Base-by-base conservation (phyloP, 495 filamentous ascomycete genomes). In the Xylaria castorea region DNA sequence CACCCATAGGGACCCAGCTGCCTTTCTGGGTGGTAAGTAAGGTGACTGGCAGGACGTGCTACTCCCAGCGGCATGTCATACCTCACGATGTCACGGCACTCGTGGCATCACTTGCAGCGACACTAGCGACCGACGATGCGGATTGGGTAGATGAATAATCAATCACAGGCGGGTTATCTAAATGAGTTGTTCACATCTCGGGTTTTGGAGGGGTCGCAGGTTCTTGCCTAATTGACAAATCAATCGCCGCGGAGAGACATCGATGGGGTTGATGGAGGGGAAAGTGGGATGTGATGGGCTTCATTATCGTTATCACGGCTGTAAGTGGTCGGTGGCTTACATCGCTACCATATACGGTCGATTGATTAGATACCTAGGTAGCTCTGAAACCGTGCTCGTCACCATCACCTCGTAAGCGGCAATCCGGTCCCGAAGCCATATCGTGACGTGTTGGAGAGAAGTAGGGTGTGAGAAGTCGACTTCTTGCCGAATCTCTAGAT, bases 201-300 rank as follows among this genome's bases (percentile, higher is more conserved):
- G 65, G 65, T 25, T 57, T 68, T 57, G 65, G 65, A 55, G 65
- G 32, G 30, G 50, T 57, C 65, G 65, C 65, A 68, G 30, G 48
- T 3, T 68, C 48, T 42, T 68, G 65, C 65, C 65, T 68, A 44
- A 68, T 68, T 68, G 65, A 68, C 65, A 57, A 68, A 68, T 68
- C 48, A 68, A 68, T 68, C 48, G 65, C 34, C 34, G 32, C 57
- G 50, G 32, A 27, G 22, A 22, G 50, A 66, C 25, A 9, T 14
- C 9, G 48, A 57, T 32, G 42, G 65, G 65, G 48, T 38, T 4
- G 20, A 30, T 40, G 42, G 65, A 27, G 65, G 30, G 64, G 50
- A 22, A 20, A 55, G 65, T 57, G 50, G 50, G 48, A 68, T 68
- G 65, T 57, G 65, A 55, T 57, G 65, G 6, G 20, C 30, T 57